Evolutionary conservation across 2,329 filamentous ascomycete species (phyloP).

Genomic region (Coniochaeta prunicola): DNA sequence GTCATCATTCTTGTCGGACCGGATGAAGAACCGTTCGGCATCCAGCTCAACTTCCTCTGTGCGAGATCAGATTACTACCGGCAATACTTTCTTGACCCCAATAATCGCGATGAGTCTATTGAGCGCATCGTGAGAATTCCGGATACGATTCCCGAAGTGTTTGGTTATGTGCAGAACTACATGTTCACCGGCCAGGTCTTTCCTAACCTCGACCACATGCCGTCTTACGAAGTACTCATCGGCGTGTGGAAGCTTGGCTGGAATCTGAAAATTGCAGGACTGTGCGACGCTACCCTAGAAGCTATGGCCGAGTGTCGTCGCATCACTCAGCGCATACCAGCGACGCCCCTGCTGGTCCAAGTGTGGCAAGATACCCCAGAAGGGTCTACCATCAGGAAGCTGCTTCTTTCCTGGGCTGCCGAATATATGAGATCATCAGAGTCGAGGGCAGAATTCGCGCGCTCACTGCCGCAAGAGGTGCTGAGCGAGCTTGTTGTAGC

Average conservation of each 20-base stretch:
- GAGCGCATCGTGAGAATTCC: conserved; percentile 45
- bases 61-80: conserved; percentile 42
- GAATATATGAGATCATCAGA: conserved; percentile 56
- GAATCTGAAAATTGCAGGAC: conserved; percentile 42
- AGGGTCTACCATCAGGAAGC: conserved; percentile 49
- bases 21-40: conserved; percentile 45
- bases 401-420: conserved; percentile 54
- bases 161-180: conserved; percentile 48
- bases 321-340: conserved; percentile 46
- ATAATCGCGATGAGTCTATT: conserved; percentile 26
- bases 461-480: conserved; percentile 54
- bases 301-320: conserved; percentile 50
- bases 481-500: conserved; percentile 55
- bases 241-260: conserved; percentile 50
- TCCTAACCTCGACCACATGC: conserved; percentile 31
- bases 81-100: conserved; percentile 30
- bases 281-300: conserved; percentile 49
- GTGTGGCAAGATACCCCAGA: conserved; percentile 57
- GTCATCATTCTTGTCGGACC: conserved; percentile 47
- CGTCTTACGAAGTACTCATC: conserved; percentile 47
- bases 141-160: conserved; percentile 39
- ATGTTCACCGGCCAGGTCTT: conserved; percentile 44
- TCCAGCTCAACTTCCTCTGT: conserved; percentile 53
- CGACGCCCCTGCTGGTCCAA: conserved; percentile 50
- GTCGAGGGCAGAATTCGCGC: conserved; percentile 48